Percentiles rank a stretch among this genome's conserved stretches.
These are phyloP conservation scores for Wickerhamomyces xylosicus DNA, from an alignment of 805 yeast species.

Conservation along the genomic window DNA sequence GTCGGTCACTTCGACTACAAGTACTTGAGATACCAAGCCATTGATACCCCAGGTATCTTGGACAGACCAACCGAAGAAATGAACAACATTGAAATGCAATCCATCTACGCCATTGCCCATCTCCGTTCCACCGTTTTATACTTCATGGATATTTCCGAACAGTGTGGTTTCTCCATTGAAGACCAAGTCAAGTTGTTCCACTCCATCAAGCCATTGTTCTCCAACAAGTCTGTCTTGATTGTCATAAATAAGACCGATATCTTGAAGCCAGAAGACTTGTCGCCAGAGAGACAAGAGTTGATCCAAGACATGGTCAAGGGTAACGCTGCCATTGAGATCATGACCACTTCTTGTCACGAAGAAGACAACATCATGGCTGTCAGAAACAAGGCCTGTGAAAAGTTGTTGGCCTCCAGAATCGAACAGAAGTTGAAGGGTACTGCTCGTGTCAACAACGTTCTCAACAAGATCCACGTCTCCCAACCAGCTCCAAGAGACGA, in stretches of 20 bases:
- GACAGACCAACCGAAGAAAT: slow-evolving; percentile 99
- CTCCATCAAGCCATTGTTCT: slow-evolving; percentile 93
- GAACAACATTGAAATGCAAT: slow-evolving; percentile 99
- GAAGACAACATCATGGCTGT: slow-evolving; percentile 94
- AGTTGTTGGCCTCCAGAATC: slow-evolving; percentile 86
- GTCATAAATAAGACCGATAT: slow-evolving; percentile 95
- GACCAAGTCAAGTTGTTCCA: slow-evolving; percentile 96
- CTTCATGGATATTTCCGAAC: slow-evolving; percentile 98
- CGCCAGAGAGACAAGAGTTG: slow-evolving; percentile 60
- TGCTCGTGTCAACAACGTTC: slow-evolving; percentile 76
- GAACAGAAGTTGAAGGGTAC: slow-evolving; percentile 94
- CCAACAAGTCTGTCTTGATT: slow-evolving; percentile 92
- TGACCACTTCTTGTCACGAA: slow-evolving; percentile 87
- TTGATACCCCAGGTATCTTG: slow-evolving; percentile 97
- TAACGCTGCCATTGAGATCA: slow-evolving; percentile 54
- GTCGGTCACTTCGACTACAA: slow-evolving; percentile 99
- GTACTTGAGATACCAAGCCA: slow-evolving; percentile 95
- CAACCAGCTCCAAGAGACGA: slow-evolving; percentile 86
- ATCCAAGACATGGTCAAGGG: slow-evolving; percentile 64
- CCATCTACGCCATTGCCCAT: slow-evolving; percentile 97
- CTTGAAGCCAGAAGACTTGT: slow-evolving; percentile 75
- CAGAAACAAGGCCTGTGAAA: slow-evolving; percentile 95
- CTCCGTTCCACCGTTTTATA: slow-evolving; percentile 92
- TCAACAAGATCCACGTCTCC: slow-evolving; percentile 94
- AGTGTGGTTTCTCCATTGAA: slow-evolving; percentile 96